Evolutionary conservation across 495 filamentous ascomycete species (phyloP), one percentile per base, ranked within the genome.

Genomic region (Tetracladium setigerum): DNA sequence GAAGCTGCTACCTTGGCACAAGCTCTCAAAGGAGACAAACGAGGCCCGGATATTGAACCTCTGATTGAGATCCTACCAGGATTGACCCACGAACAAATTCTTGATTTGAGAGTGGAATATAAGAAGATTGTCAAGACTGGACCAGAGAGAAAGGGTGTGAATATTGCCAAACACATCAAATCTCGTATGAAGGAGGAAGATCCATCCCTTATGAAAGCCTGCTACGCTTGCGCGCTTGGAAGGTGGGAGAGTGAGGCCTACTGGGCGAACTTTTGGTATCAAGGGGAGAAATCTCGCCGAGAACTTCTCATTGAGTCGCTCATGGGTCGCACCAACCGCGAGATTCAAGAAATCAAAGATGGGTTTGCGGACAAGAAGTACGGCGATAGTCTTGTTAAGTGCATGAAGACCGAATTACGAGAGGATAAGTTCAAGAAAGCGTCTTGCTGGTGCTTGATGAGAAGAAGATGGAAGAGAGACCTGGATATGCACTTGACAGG

Each of bases 191-290:
- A 87, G 57, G 74, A 78, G 37, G 73, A 79, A 48, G 69, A 77
- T 46, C 62, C 71, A 5, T 63, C 66, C 44, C 83, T 96, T 47
- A 89, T 88, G 65, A 97, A 97, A 63, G 82, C 84, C 9, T 85
- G 80, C 57, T 97, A 95, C 61, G 85, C 87, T 5, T 89, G 86
- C 6, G 91, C 92, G 9, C 78, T 97, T 0, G 92, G 94, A 2
- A 73, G 79, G 38, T 98, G 88, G 84, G 92, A 96, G 68, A 82
- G 78, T 43, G 92, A 98, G 63, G 90, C 87, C 1, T 96, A 92
- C 71, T 98, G 92, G 88, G 91, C 94, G 38, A 98, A 97, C 58
- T 95, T 87, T 66, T 98, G 90, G 82, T 98, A 97, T 68, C 92
- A 97, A 61, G 83, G 85, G 31, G 83, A 87, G 51, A 87, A 85